phyloP scores from a whole-genome alignment of 371 early-diverging fungal species.

The Parasitella parasitica region DNA sequence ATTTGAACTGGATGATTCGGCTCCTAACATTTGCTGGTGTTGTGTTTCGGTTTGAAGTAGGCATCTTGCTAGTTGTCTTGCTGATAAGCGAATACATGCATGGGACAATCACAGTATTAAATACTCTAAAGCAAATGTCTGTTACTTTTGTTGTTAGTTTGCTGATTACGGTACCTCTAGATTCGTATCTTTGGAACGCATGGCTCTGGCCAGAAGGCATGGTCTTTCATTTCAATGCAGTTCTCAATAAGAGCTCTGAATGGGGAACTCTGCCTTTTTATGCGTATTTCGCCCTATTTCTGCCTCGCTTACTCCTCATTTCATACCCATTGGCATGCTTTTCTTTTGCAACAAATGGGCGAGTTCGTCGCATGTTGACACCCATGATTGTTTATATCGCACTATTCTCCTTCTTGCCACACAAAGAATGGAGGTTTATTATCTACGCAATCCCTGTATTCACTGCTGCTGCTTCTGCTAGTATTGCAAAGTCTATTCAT shows the following conservation, averaged over 20 bases:
- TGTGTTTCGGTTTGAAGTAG: constrained; percentile 85
- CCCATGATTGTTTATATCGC: constrained; percentile 61
- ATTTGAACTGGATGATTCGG: constrained; percentile 52
- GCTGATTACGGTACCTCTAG: constrained; percentile 61
- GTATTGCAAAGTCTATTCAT: constrained; percentile 29
- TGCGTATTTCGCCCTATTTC: constrained; percentile 66
- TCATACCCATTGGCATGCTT: constrained; percentile 66
- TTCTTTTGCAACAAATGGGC: constrained; percentile 38
- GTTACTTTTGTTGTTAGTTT: constrained; percentile 44
- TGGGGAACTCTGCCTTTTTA: constrained; percentile 87
- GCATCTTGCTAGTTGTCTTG: constrained; percentile 52
- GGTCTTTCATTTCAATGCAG: constrained; percentile 86
- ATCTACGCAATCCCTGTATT: constrained; percentile 85
- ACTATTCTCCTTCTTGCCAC: constrained; percentile 77
- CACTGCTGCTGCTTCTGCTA: constrained; percentile 72
- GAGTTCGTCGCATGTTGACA: constrained; percentile 53
- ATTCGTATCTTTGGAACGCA: constrained; percentile 83
- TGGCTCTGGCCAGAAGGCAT: constrained; percentile 84
- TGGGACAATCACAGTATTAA: constrained; percentile 19
- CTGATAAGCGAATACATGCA: constrained; percentile 33
- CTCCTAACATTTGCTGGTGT: constrained; percentile 62
- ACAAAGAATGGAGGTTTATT: constrained; percentile 98
- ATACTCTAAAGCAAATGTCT: constrained; percentile 13
- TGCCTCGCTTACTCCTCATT: constrained; percentile 77
- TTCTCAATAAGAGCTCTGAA: constrained; percentile 72